Base-by-base conservation (phyloP, 108 stramenopile genomes). In the Fragilaria radians region DNA sequence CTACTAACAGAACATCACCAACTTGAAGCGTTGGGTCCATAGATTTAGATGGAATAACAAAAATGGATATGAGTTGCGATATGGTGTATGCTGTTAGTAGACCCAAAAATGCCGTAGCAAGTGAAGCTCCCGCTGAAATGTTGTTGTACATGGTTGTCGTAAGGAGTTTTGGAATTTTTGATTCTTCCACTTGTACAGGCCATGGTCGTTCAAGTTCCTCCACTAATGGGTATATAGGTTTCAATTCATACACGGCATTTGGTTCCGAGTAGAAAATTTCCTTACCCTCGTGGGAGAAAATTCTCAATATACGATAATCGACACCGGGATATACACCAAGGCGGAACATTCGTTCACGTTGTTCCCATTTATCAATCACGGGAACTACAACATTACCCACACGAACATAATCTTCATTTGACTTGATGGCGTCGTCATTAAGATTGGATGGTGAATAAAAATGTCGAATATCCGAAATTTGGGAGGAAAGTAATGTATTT, bases 1-100 rank as follows among this genome's bases (percentile, higher is more conserved):
- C 84, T 53, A 82, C 80, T 25, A 85, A 59, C 54, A 85, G 46
- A 9, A 82, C 78, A 54, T 85, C 84, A 1, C 84, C 84, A 4
- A 67, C 62, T 64, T 60, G 36, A 29, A 74, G 24, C 11, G 78
- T 78, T 14, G 84, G 84, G 53, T 77, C 81, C 84, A 85, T 85
- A 61, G 68, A 71, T 48, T 48, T 61, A 46, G 72, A 77, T 29
- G 78, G 79, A 45, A 85, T 82, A 27, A 77, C 52, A 54, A 74
- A 80, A 23, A 85, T 52, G 34, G 79, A 78, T 4, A 83, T 48
- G 23, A 57, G 61, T 49, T 78, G 76, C 0, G 76, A 78, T n/a
- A 78, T 23, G 1, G 72, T 33, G 67, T 74, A 71, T 22, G 78
- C 77, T 11, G 70, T 28, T 5, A 63, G 45, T 48, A 82, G 51